A percentile compares a stretch with the other conserved stretches of the same genome.
Evolutionary conservation across 2,329 filamentous ascomycete genomes (phyloP).

Genomic region (Fusarium virguliforme): DNA sequence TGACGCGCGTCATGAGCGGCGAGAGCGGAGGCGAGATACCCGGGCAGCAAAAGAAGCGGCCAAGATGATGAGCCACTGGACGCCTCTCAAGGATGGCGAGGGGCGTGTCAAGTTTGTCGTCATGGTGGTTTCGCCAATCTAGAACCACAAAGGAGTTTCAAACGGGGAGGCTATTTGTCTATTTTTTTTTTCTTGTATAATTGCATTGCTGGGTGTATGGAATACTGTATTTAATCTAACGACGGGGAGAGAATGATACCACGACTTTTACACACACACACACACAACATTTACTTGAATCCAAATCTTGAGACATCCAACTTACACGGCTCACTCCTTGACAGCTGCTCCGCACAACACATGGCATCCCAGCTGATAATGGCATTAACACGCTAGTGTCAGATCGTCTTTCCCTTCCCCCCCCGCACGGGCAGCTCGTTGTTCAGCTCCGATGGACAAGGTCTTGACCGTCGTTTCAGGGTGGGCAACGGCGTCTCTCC

Average conservation of each 20-base stretch:
- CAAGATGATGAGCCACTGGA: constrained; percentile 53
- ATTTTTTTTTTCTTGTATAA: constrained; percentile 16
- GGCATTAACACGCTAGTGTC: neutral
- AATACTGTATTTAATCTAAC: constrained; percentile 41
- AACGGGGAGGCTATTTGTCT: constrained; percentile 12
- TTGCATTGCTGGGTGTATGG: constrained; percentile 24
- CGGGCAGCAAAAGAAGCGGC: constrained; percentile 36
- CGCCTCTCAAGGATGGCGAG: constrained; percentile 49
- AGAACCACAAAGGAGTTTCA: neutral
- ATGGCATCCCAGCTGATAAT: neutral
- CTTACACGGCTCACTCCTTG: neutral
- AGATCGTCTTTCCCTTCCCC: neutral
- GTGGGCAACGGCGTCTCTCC: constrained; percentile 8
- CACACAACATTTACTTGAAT: neutral
- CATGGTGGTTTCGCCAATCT: constrained; percentile 45
- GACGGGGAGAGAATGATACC: constrained; percentile 41
- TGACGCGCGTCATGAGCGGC: constrained; percentile 33
- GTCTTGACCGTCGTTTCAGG: constrained; percentile 14
- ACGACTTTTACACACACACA: constrained; percentile 33
- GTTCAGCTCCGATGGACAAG: constrained; percentile 4
- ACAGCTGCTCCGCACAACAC: neutral
- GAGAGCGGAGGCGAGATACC: constrained; percentile 32
- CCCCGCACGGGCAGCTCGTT: neutral
- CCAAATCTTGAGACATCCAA: neutral
- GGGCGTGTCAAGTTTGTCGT: constrained; percentile 49